These are phyloP conservation scores for Termitomyces sp. DNA, from an alignment of 768 basidiomycete genomes.

Conservation along the genomic window DNA sequence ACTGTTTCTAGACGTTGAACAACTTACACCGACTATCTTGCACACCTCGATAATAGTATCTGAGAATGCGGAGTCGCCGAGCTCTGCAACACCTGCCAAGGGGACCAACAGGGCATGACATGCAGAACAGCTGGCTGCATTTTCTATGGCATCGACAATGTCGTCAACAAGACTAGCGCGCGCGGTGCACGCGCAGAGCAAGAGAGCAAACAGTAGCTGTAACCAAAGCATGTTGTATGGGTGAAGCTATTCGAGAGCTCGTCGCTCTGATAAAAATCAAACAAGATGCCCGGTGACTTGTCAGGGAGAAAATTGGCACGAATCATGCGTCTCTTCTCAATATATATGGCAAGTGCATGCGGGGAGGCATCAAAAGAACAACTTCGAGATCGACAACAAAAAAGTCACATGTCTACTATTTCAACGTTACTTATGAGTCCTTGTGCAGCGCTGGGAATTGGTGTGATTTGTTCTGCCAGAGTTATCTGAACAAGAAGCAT, in stretches of 20 bases:
- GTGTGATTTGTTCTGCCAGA: neutral
- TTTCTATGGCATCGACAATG: slow-evolving; percentile 37
- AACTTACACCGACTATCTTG: slow-evolving; percentile 30
- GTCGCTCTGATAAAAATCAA: neutral
- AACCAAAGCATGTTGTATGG: slow-evolving; percentile 1
- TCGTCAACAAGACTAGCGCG: slow-evolving; percentile 31
- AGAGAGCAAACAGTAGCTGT: slow-evolving; percentile 13
- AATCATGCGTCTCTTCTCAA: neutral
- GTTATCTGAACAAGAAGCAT: neutral
- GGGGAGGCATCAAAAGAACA: too few species aligned
- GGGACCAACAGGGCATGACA: slow-evolving; percentile 48
- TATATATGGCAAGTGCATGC: neutral
- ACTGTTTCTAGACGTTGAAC: neutral
- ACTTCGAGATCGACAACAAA: too few species aligned
- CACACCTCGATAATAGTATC: slow-evolving; percentile 40
- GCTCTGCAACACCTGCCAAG: slow-evolving; percentile 37
- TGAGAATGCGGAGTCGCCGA: slow-evolving; percentile 46
- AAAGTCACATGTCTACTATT: neutral
- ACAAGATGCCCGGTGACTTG: neutral
- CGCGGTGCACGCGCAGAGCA: slow-evolving; percentile 9
- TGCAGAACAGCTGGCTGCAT: slow-evolving; percentile 42
- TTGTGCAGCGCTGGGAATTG: neutral
- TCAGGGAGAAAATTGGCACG: neutral
- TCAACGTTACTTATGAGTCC: too few species aligned
- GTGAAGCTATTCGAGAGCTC: neutral